Base-by-base conservation (phyloP, 768 basidiomycete species). In the Russula abietina region DNA sequence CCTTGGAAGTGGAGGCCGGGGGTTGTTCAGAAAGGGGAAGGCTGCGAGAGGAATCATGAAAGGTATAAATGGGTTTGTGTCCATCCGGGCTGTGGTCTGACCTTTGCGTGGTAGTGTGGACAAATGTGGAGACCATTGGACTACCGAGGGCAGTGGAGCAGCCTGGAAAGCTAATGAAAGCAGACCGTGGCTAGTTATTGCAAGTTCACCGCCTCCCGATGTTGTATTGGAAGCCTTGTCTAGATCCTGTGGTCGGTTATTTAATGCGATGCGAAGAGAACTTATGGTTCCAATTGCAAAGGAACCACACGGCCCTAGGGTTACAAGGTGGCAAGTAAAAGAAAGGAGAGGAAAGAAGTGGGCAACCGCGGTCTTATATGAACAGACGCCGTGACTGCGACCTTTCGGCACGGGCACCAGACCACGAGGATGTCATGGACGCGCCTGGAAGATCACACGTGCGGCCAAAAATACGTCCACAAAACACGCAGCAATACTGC, bases 391-490 rank as follows among this genome's bases (percentile, higher is more conserved):
- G 36, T 60, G 55, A 51, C 57, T 60, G 49, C 48, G 63, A 43
- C 56, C 53, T 4, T 36, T 54, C 16, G 46, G 51, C 52, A 33
- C 54, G 30, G 54, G 54, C 54, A 54, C 45, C 32, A 17, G 33
- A 50, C 63, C 63, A 64, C 63, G 63, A 64, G 63, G 63, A 46
- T 46, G 63, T n/a, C 59, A 64, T 45, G 58, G 58, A 64, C 12
- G 32, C 54, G 59, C 63, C 63, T 64, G 63, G 58, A 64, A 64
- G 63, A 64, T 64, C 63, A 64, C 63, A 64, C 63, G 63, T 60
- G 63, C 63, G 50, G 52, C 54, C 53, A 33, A 51, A 51, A 48
- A 32, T 45, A 60, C 36, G 54, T 41, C 54, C 26, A 59, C 53
- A 49, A 41, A 55, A 51, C 63, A 64, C 48, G 63, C 63, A 55